Percentiles rank a stretch among this genome's conserved stretches.
phyloP scores from a whole-genome alignment of 1,284 basidiomycete species.

The Uromyces viciae-fabae region DNA sequence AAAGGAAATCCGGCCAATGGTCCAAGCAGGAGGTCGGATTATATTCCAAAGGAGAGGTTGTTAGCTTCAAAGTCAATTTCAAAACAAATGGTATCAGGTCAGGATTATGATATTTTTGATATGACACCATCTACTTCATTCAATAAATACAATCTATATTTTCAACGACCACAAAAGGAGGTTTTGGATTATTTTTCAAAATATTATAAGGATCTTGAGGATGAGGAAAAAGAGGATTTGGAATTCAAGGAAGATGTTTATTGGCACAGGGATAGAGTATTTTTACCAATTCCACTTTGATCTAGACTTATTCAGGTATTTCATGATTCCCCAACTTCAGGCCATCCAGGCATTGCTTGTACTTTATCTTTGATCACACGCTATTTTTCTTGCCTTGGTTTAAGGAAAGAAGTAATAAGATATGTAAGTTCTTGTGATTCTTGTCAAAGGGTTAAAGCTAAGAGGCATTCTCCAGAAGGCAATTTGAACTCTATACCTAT shows the following conservation, averaged over 20 bases:
- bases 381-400: neutral
- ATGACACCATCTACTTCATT: too few relatives aligned
- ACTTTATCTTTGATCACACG: neutral
- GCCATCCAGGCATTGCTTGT: neutral
- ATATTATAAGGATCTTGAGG: neutral
- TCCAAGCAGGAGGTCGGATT: neutral
- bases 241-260: neutral
- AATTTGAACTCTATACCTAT: neutral
- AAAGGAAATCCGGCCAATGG: neutral
- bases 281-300: neutral
- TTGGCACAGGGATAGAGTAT: neutral
- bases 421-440: conserved; percentile 17
- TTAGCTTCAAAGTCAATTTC: too few relatives aligned
- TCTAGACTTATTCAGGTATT: neutral
- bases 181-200: neutral
- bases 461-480: neutral
- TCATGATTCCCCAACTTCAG: neutral
- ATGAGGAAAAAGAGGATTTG: neutral
- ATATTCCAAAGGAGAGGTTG: neutral
- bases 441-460: neutral
- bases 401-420: neutral
- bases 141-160: too few relatives aligned
- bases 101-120: too few relatives aligned
- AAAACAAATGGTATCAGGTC: too few relatives aligned
- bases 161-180: neutral